Evolutionary conservation across 306 rosid genomes (phyloP).

Genomic region (Rubus parviflorus): DNA sequence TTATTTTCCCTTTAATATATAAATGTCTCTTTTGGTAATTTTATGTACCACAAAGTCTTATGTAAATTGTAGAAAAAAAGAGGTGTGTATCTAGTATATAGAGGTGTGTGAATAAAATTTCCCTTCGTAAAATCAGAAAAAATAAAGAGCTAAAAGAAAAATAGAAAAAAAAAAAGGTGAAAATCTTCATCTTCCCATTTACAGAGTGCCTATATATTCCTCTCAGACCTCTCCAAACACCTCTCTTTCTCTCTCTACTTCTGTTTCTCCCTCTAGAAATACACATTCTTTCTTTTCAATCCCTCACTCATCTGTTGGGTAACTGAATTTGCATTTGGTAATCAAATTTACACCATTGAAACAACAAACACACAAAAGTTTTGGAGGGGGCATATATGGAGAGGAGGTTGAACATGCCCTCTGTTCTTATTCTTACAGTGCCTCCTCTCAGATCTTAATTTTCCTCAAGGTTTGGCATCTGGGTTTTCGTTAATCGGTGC

Average conservation of each 20-base stretch:
- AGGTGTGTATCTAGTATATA: too few relatives aligned
- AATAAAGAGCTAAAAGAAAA: too few relatives aligned
- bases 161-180: slow-evolving; percentile 17
- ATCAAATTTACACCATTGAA: slow-evolving; percentile 61
- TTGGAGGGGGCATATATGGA: slow-evolving; percentile 50
- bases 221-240: slow-evolving; percentile 39
- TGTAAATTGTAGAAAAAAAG: too few relatives aligned
- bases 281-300: slow-evolving; percentile 30
- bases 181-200: slow-evolving; percentile 47
- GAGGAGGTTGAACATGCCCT: slow-evolving; percentile 85
- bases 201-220: slow-evolving; percentile 60
- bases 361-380: slow-evolving; percentile 36
- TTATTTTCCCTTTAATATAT: too few relatives aligned
- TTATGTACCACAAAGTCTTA: too few relatives aligned
- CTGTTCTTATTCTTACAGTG: slow-evolving; percentile 63
- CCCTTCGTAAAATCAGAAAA: neutral
- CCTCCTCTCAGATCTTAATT: slow-evolving; percentile 87
- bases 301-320: slow-evolving; percentile 50
- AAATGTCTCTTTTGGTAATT: too few relatives aligned
- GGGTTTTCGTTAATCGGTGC: slow-evolving; percentile 73
- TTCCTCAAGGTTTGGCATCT: slow-evolving; percentile 51
- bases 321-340: slow-evolving; percentile 73
- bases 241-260: slow-evolving; percentile 44
- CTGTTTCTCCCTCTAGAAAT: slow-evolving; percentile 37
- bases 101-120: too few relatives aligned